These are phyloP conservation scores for Metschnikowia matae DNA, from an alignment of 805 yeast species.

Conservation along the genomic window DNA sequence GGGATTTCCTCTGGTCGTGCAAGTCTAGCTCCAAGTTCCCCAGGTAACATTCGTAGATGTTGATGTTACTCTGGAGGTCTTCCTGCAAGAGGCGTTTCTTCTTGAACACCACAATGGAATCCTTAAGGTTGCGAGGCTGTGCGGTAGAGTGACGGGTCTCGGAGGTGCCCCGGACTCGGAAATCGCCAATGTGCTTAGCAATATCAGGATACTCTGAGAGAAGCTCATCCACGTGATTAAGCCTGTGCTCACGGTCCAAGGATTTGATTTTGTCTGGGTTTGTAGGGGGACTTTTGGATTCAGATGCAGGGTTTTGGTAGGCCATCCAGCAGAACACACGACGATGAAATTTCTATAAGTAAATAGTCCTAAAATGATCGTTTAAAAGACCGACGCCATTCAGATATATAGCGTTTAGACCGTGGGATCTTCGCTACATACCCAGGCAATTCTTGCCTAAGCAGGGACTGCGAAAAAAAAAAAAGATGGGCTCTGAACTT, in stretches of 20 bases:
- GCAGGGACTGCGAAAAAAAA: conserved; percentile 1
- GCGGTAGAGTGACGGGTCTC: not conserved
- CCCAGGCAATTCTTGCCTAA: conserved; percentile 3
- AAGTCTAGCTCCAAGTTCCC: conserved; percentile 19
- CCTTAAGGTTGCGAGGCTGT: conserved; percentile 8
- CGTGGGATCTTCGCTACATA: not conserved
- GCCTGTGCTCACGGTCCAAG: not conserved
- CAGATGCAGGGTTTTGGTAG: not conserved
- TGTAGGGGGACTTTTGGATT: not conserved
- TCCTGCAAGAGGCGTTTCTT: conserved; percentile 23
- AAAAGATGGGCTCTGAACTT: not conserved
- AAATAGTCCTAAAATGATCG: not conserved
- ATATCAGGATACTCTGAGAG: conserved; percentile 17
- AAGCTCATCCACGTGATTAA: conserved; percentile 5
- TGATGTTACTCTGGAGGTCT: conserved; percentile 9
- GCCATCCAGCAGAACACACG: not conserved
- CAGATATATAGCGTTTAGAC: not conserved
- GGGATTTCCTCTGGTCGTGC: conserved; percentile 21
- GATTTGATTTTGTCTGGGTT: not conserved
- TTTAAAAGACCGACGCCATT: not conserved
- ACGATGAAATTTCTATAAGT: not conserved
- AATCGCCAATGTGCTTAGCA: conserved; percentile 20
- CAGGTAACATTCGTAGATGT: conserved; percentile 22
- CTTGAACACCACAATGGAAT: conserved; percentile 26
- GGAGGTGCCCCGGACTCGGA: conserved; percentile 16